These are phyloP conservation scores for Coriaria nepalensis DNA, from an alignment of 306 rosid species.

Conservation along the genomic window DNA sequence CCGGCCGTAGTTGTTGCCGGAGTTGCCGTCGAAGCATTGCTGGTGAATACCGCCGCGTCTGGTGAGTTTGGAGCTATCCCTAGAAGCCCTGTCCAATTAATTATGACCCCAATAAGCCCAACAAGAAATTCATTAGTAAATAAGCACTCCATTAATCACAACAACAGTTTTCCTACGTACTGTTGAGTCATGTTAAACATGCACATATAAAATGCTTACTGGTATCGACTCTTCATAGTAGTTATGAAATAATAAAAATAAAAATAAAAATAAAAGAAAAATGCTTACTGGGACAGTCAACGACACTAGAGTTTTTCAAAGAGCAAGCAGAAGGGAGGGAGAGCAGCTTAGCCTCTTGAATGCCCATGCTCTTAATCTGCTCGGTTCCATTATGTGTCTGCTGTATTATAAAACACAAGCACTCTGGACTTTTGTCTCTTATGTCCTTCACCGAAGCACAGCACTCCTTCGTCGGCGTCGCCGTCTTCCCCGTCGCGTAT, in stretches of 20 bases:
- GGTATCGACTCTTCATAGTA: too few species aligned
- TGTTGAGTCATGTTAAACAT: too few species aligned
- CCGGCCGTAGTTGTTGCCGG: background rate
- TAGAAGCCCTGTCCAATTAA: constrained; percentile 38
- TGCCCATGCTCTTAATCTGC: constrained; percentile 36
- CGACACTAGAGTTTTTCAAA: constrained; percentile 39
- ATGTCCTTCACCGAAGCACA: constrained; percentile 36
- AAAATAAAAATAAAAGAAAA: constrained; percentile 2
- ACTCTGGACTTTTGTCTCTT: constrained; percentile 43
- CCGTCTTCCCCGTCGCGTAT: constrained; percentile 44
- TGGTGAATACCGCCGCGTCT: constrained; percentile 67
- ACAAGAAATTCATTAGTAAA: background rate
- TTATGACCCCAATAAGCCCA: background rate
- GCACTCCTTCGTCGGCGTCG: constrained; percentile 43
- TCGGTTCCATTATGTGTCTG: constrained; percentile 41
- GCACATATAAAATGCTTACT: too few species aligned
- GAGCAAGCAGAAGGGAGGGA: constrained; percentile 60
- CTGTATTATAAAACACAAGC: constrained; percentile 60
- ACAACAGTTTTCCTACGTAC: too few species aligned
- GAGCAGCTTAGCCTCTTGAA: constrained; percentile 49
- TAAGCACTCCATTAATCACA: background rate
- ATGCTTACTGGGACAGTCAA: constrained; percentile 57
- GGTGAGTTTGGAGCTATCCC: constrained; percentile 56
- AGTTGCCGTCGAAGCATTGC: constrained; percentile 7
- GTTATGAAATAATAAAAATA: background rate